phyloP scores from a whole-genome alignment of 2,329 filamentous ascomycete genomes.

The Pseudogymnoascus verrucosus region DNA sequence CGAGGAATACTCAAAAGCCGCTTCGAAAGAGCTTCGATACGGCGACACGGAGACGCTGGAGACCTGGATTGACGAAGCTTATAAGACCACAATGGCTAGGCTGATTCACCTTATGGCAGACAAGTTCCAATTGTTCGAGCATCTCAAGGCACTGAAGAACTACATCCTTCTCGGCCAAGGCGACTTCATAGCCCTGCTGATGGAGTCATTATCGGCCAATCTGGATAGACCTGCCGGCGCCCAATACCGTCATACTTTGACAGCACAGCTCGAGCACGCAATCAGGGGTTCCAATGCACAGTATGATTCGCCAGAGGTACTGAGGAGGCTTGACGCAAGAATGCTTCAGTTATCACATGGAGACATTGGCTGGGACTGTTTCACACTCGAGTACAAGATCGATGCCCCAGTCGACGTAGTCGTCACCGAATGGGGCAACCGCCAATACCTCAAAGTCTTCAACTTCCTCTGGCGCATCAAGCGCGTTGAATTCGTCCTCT shows the following conservation, averaged over 20 bases:
- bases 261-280: slow-evolving; percentile 94
- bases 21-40: slow-evolving; percentile 85
- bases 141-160: slow-evolving; percentile 84
- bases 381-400: slow-evolving; percentile 97
- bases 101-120: slow-evolving; percentile 88
- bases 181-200: slow-evolving; percentile 92
- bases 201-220: slow-evolving; percentile 91
- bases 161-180: slow-evolving; percentile 92
- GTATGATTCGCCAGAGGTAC: slow-evolving; percentile 84
- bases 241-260: slow-evolving; percentile 92
- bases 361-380: slow-evolving; percentile 98
- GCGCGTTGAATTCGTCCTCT: slow-evolving; percentile 88
- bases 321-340: slow-evolving; percentile 86
- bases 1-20: slow-evolving; percentile 85
- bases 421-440: slow-evolving; percentile 88
- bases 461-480: slow-evolving; percentile 99
- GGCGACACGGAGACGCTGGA: slow-evolving; percentile 89
- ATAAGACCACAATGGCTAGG: slow-evolving; percentile 95
- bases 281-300: slow-evolving; percentile 96
- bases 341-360: slow-evolving; percentile 96
- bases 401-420: slow-evolving; percentile 95
- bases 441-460: slow-evolving; percentile 97
- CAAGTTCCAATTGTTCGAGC: slow-evolving; percentile 92
- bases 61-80: slow-evolving; percentile 90
- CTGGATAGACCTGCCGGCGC: slow-evolving; percentile 92